Conservation (phyloP, 2,329 filamentous ascomycete genomes). For the Lachnellula hyalina region DNA sequence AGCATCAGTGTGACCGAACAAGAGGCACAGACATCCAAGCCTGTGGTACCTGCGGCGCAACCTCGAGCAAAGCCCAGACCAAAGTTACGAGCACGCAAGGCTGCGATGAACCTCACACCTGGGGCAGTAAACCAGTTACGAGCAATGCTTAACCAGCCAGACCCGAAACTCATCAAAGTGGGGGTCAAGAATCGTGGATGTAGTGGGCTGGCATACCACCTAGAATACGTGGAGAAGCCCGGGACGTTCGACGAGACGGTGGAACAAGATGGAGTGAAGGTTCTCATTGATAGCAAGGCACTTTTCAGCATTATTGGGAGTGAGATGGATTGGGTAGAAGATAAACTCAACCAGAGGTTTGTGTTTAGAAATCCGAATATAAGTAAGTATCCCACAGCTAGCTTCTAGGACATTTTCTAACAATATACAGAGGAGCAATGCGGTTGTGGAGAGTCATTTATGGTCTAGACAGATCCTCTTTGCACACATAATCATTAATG, state of each 20-base stretch:
- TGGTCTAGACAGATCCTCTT: conserved; percentile 48
- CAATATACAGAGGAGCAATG: conserved; percentile 75
- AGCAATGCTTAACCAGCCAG: conserved; percentile 72
- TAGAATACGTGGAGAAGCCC: conserved; percentile 92
- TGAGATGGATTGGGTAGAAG: conserved; percentile 98
- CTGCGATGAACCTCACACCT: conserved; percentile 80
- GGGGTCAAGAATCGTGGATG: conserved; percentile 93
- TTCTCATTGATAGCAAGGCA: conserved; percentile 94
- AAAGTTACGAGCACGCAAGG: conserved; percentile 77
- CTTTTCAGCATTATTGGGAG: conserved; percentile 97
- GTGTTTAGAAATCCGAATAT: conserved; percentile 97
- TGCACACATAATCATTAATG: conserved; percentile 9
- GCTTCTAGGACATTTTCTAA: conserved; percentile 27
- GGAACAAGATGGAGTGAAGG: conserved; percentile 92
- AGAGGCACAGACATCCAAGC: conserved; percentile 63
- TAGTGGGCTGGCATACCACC: conserved; percentile 85
- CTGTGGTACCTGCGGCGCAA: conserved; percentile 35
- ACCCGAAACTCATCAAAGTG: conserved; percentile 89
- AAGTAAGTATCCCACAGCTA: conserved; percentile 57
- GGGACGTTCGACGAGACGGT: conserved; percentile 85
- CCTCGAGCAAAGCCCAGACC: conserved; percentile 48
- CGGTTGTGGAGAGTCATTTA: conserved; percentile 94
- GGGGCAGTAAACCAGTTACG: conserved; percentile 75
- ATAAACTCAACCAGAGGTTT: conserved; percentile 87
- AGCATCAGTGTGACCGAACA: conserved; percentile 51